Conservation (phyloP, 352 stramenopile species). For the Phytopythium ostracodes region DNA sequence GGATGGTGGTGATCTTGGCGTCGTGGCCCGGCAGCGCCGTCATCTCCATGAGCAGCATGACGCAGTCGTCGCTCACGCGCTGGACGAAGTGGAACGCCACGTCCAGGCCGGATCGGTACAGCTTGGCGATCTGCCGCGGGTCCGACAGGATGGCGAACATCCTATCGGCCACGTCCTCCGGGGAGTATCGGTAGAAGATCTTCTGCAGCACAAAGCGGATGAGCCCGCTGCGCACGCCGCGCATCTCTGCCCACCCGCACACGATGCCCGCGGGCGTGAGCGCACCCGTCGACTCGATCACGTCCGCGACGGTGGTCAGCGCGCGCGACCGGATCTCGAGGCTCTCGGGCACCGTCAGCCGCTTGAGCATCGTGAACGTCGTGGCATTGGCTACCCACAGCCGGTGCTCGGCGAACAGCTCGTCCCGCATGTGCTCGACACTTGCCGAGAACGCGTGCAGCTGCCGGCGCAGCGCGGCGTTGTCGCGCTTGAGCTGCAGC, state of each 20-base stretch:
- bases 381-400: not conserved
- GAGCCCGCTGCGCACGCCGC: conserved; percentile 3
- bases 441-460: not conserved
- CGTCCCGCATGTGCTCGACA: conserved; percentile 1
- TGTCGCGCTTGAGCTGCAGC: conserved; percentile 5
- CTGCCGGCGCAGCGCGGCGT: not conserved
- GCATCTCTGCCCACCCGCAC: conserved; percentile 7
- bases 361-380: conserved; percentile 5
- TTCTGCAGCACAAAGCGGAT: conserved; percentile 8
- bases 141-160: conserved; percentile 6
- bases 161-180: not conserved
- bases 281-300: not conserved
- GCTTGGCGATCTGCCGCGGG: not conserved
- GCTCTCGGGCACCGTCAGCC: conserved; percentile 4
- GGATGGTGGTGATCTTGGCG: not conserved
- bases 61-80: conserved; percentile 8
- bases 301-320: not conserved
- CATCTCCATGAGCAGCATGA: conserved; percentile 11
- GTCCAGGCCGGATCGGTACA: conserved; percentile 2
- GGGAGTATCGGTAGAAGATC: not conserved
- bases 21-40: not conserved
- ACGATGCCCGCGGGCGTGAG: not conserved
- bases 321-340: not conserved
- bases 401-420: conserved; percentile 5
- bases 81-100: conserved; percentile 4